Conservation (phyloP, 2,329 filamentous ascomycete species). For the Zasmidium citrigriseum region DNA sequence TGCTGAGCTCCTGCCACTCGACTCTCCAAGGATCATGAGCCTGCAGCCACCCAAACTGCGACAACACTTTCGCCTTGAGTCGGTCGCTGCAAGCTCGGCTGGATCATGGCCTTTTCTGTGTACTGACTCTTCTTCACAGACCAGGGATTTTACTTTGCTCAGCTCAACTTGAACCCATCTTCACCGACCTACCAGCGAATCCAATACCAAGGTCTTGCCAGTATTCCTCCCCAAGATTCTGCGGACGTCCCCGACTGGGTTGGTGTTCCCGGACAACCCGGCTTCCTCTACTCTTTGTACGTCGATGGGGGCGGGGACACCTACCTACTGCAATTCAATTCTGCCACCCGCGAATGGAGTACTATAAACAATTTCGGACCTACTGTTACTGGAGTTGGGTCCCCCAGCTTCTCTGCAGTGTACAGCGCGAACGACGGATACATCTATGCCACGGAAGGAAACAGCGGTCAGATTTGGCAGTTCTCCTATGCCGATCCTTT, state of each 20-base stretch:
- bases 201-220: not conserved
- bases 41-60: too few species aligned
- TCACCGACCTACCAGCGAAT: not conserved
- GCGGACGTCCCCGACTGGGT: not conserved
- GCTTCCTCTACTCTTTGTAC: not conserved
- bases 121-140: not conserved
- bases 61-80: too few species aligned
- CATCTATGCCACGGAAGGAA: not conserved
- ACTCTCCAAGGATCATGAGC: too few species aligned
- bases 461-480: not conserved
- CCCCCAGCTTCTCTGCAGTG: not conserved
- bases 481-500: not conserved
- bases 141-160: not conserved
- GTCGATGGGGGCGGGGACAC: not conserved
- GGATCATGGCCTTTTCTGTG: too few species aligned
- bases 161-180: not conserved
- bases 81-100: too few species aligned
- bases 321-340: not conserved
- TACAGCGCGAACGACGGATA: not conserved
- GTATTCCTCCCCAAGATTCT: not conserved
- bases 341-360: not conserved
- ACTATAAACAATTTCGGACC: not conserved
- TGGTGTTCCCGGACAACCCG: not conserved
- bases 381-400: not conserved
- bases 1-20: too few species aligned